Evolutionary conservation across 176 grass and related monocot genomes (phyloP).

Genomic region (Musa beccarii): DNA sequence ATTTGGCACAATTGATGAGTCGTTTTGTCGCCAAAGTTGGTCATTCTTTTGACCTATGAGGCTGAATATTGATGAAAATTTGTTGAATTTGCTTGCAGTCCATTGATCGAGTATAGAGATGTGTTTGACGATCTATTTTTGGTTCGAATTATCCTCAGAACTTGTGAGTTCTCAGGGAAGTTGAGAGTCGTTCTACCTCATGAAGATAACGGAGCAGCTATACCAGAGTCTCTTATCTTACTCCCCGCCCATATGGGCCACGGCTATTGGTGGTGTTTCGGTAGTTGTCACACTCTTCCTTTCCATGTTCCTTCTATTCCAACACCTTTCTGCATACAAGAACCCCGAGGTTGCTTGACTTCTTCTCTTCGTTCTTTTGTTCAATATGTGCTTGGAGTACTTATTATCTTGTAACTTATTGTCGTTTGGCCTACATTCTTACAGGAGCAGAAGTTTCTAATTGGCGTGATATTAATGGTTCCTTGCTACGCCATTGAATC

Average conservation of each 20-base stretch:
- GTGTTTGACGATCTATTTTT: too few species aligned
- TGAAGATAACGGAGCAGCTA: slow-evolving; percentile 32
- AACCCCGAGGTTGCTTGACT: slow-evolving; percentile 57
- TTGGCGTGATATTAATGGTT: slow-evolving; percentile 74
- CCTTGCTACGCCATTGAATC: slow-evolving; percentile 64
- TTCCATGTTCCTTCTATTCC: slow-evolving; percentile 52
- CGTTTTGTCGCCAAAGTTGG: too few species aligned
- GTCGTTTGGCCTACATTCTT: slow-evolving; percentile 2
- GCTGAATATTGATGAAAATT: too few species aligned
- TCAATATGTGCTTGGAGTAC: neutral
- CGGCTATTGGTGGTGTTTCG: slow-evolving; percentile 34
- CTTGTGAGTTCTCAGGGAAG: neutral
- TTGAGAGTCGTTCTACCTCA: neutral
- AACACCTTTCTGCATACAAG: slow-evolving; percentile 66
- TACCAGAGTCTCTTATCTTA: slow-evolving; percentile 26
- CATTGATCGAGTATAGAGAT: too few species aligned
- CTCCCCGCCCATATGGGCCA: slow-evolving; percentile 45
- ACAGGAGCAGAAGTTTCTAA: slow-evolving; percentile 84
- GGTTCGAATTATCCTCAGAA: too few species aligned
- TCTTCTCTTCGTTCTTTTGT: neutral
- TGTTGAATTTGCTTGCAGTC: too few species aligned
- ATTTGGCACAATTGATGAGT: too few species aligned
- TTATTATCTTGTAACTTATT: neutral
- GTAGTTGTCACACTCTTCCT: slow-evolving; percentile 33
- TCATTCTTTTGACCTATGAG: too few species aligned